Percentiles rank a stretch among this genome's conserved stretches.
Conservation (phyloP, 306 rosid genomes). For the Cicer chorassanicum region DNA sequence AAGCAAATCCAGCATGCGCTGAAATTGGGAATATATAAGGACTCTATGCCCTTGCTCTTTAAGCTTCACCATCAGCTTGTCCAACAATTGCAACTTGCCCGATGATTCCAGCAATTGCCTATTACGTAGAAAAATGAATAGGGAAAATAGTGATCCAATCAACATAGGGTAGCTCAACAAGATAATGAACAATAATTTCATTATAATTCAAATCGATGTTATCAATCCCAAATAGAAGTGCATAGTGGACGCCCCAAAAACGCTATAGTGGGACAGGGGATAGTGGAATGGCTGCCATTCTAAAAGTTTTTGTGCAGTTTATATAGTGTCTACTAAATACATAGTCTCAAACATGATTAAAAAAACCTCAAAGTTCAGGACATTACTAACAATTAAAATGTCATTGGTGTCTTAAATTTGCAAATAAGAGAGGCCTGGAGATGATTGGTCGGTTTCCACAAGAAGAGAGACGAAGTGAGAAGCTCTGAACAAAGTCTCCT, state of each 20-base stretch:
- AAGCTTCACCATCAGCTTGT: slow-evolving; percentile 94
- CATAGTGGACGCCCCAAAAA: neutral
- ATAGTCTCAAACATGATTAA: neutral
- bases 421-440: neutral
- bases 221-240: neutral
- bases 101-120: slow-evolving; percentile 95
- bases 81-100: slow-evolving; percentile 91
- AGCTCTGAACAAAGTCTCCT: no score
- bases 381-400: no score
- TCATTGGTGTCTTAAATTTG: no score
- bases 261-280: neutral
- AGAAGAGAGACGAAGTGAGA: neutral
- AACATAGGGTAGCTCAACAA: neutral
- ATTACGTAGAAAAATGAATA: slow-evolving; percentile 48
- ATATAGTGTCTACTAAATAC: neutral
- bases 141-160: neutral
- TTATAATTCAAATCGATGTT: neutral
- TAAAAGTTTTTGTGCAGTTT: no score
- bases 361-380: no score
- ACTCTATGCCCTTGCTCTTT: slow-evolving; percentile 96
- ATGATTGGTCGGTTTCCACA: neutral
- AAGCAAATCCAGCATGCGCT: slow-evolving; percentile 87
- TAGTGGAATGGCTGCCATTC: no score
- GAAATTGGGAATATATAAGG: slow-evolving; percentile 95
- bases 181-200: neutral